phyloP scores from a whole-genome alignment of 306 rosid species.

The Hippophae rhamnoides region DNA sequence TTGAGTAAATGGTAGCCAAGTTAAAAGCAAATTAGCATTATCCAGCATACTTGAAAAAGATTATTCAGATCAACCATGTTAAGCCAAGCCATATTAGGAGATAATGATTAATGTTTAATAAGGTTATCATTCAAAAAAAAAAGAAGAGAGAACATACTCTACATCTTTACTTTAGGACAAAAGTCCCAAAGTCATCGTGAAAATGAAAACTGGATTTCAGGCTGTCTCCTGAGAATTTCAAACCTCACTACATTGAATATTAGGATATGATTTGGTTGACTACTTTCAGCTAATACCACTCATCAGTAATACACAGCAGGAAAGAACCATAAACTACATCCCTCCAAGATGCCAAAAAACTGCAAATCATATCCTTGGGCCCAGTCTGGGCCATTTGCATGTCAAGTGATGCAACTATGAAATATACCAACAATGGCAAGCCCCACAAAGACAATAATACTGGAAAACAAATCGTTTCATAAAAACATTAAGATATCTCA shows the following conservation, averaged over 20 bases:
- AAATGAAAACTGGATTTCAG: too few relatives aligned
- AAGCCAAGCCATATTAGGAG: too few relatives aligned
- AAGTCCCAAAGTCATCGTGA: too few relatives aligned
- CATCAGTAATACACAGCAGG: background rate
- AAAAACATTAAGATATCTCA: background rate
- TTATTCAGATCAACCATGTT: too few relatives aligned
- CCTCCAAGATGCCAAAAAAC: background rate
- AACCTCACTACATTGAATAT: background rate
- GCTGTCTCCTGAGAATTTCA: background rate
- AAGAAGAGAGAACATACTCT: too few relatives aligned
- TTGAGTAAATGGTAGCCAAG: background rate
- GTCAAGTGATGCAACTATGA: background rate
- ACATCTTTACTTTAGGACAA: too few relatives aligned
- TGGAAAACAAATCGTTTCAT: background rate
- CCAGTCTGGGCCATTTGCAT: conserved; percentile 6
- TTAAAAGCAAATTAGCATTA: too few relatives aligned
- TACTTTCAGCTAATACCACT: background rate
- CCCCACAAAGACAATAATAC: background rate
- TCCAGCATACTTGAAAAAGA: too few relatives aligned
- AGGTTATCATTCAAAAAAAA: too few relatives aligned
- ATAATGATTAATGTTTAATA: too few relatives aligned
- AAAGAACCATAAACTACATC: background rate
- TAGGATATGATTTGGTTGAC: background rate
- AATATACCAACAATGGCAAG: background rate
- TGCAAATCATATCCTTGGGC: background rate